A percentile compares a stretch with the other conserved stretches of the same genome.
Conservation (phyloP, 2,329 filamentous ascomycete genomes). For the Botryotinia narcissicola region DNA sequence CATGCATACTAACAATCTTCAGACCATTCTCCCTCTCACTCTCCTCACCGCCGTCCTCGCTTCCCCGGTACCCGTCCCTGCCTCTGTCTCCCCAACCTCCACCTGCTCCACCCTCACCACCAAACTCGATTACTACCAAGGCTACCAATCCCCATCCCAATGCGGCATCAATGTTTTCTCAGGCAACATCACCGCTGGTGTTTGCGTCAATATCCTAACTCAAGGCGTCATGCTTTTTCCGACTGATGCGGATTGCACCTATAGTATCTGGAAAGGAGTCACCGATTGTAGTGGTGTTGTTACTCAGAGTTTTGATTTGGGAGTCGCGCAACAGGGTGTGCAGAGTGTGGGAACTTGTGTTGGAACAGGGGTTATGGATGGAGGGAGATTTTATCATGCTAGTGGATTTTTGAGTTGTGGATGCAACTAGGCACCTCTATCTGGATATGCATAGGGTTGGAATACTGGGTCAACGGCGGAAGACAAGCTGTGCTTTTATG, state of each 20-base stretch:
- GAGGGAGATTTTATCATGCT: constrained; percentile 9
- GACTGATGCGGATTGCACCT: not conserved
- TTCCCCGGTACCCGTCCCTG: not conserved
- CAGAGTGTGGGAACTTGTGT: constrained; percentile 3
- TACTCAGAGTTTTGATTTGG: not conserved
- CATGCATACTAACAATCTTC: not conserved
- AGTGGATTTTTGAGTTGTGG: constrained; percentile 15
- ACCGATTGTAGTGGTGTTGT: not conserved
- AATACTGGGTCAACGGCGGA: not conserved
- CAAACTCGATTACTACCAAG: constrained; percentile 16
- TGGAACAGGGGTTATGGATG: constrained; percentile 5
- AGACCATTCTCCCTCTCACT: constrained; percentile 8
- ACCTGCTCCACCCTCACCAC: not conserved
- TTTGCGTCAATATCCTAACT: not conserved
- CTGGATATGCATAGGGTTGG: not conserved
- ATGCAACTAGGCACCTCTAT: not conserved
- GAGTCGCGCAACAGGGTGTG: not conserved
- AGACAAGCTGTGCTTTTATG: not conserved
- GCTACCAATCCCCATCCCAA: not conserved
- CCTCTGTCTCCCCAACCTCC: not conserved
- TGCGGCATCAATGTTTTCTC: constrained; percentile 3
- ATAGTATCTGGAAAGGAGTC: not conserved
- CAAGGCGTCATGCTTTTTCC: constrained; percentile 15
- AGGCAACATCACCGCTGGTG: constrained; percentile 12
- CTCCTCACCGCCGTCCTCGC: constrained; percentile 9